phyloP scores from a whole-genome alignment of 768 basidiomycete species.

The Leccinum boreale region DNA sequence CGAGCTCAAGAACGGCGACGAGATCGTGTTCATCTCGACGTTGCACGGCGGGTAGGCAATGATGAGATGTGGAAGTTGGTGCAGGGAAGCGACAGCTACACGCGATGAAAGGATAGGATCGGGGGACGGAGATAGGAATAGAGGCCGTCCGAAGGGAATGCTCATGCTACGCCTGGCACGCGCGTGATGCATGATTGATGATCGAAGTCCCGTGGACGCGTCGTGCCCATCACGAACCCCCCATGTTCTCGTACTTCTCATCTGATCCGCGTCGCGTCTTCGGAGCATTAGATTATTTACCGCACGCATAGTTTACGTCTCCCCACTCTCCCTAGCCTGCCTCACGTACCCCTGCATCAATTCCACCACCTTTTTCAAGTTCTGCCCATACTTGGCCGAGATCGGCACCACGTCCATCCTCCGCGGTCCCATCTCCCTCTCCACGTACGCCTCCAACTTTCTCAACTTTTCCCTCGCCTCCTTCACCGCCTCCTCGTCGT shows the following conservation, averaged over 20 bases:
- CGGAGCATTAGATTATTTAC: not conserved
- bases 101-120: not conserved
- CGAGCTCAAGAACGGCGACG: conserved; percentile 70
- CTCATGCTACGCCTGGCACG: not conserved
- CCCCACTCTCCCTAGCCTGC: conserved; percentile 37
- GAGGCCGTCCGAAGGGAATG: not conserved
- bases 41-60: conserved; percentile 59
- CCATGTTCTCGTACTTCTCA: not conserved
- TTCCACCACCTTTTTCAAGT: conserved; percentile 65
- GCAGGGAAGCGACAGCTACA: not conserved
- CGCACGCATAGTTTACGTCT: not conserved
- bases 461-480: conserved; percentile 56
- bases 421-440: conserved; percentile 36
- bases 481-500: conserved; percentile 44
- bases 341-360: conserved; percentile 66
- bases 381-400: conserved; percentile 85
- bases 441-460: conserved; percentile 55
- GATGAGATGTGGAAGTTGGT: not conserved
- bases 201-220: not conserved
- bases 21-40: conserved; percentile 95
- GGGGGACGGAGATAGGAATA: not conserved
- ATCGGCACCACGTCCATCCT: conserved; percentile 70
- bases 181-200: not conserved
- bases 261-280: not conserved
- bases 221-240: not conserved